A percentile compares a stretch with the other conserved stretches of the same genome.
Conservation (phyloP, 805 yeast species). For the Yarrowia osloensis region DNA sequence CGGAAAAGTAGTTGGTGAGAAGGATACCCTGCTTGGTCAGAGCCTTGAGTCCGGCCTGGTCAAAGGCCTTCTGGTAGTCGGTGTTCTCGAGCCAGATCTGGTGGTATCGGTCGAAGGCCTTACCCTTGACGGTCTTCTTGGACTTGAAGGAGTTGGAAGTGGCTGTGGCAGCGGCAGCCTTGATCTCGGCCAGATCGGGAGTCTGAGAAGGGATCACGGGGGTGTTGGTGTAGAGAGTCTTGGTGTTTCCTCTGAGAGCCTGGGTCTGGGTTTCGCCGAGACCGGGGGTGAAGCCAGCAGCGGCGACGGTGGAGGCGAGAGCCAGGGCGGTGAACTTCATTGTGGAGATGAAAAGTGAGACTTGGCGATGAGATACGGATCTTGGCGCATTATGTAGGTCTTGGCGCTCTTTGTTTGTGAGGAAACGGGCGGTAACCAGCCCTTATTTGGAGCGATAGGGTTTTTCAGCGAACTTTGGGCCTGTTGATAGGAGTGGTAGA, state of each 20-base stretch:
- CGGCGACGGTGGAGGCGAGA: neutral
- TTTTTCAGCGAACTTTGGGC: neutral
- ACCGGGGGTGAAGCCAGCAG: constrained; percentile 17
- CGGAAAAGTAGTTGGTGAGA: constrained; percentile 54
- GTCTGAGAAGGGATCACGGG: constrained; percentile 4
- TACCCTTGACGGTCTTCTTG: constrained; percentile 47
- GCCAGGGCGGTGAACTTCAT: constrained; percentile 9
- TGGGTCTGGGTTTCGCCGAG: constrained; percentile 14
- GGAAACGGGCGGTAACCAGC: neutral
- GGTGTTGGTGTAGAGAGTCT: constrained; percentile 20
- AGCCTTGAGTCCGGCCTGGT: constrained; percentile 48
- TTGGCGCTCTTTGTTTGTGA: neutral
- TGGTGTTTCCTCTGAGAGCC: neutral
- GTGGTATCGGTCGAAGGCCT: constrained; percentile 47
- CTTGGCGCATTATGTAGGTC: constrained; percentile 27
- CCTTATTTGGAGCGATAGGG: neutral
- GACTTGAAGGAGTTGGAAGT: constrained; percentile 38
- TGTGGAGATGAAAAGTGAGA: neutral
- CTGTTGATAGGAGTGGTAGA: too few relatives aligned
- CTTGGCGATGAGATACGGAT: constrained; percentile 7
- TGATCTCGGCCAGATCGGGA: constrained; percentile 43
- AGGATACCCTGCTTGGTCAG: constrained; percentile 50
- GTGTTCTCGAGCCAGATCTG: constrained; percentile 57
- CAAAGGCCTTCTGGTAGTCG: constrained; percentile 52
- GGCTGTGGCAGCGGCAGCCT: constrained; percentile 42